A percentile compares a stretch with the other conserved stretches of the same genome.
Evolutionary conservation across 2,329 filamentous ascomycete genomes (phyloP).

Genomic region (Pseudodiploospora longispora): DNA sequence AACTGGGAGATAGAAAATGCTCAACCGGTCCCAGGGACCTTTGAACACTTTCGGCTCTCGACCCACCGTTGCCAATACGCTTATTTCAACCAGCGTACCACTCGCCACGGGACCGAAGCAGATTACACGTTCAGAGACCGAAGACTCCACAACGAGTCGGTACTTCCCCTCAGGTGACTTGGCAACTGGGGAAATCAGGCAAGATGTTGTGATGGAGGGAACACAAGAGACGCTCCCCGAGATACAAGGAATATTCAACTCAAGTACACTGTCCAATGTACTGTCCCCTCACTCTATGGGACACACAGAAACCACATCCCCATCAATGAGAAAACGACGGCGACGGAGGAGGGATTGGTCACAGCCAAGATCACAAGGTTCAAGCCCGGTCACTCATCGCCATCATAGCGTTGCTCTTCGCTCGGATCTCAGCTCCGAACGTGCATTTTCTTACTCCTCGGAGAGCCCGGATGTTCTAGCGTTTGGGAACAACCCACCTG

Average conservation of each 20-base stretch:
- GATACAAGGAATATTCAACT: no score
- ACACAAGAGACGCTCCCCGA: background rate
- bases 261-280: no score
- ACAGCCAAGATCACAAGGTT: no score
- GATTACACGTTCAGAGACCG: background rate
- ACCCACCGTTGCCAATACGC: background rate
- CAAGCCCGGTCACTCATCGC: no score
- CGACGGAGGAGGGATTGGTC: no score
- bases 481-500: constrained; percentile 9
- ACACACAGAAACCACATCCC: no score
- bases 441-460: background rate
- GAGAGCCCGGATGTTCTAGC: constrained; percentile 19
- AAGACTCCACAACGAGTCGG: constrained; percentile 1
- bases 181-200: background rate
- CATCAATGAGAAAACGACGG: no score
- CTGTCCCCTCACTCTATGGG: no score
- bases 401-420: no score
- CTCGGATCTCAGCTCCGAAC: no score
- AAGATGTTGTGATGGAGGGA: background rate
- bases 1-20: constrained; percentile 13
- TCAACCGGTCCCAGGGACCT: constrained; percentile 15
- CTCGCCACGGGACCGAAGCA: constrained; percentile 17
- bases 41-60: constrained; percentile 13
- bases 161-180: constrained; percentile 1
- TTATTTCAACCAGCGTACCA: constrained; percentile 7